A percentile compares a stretch with the other conserved stretches of the same genome.
Conservation (phyloP, 2,329 filamentous ascomycete species). For the Aspergillus neotritici region DNA sequence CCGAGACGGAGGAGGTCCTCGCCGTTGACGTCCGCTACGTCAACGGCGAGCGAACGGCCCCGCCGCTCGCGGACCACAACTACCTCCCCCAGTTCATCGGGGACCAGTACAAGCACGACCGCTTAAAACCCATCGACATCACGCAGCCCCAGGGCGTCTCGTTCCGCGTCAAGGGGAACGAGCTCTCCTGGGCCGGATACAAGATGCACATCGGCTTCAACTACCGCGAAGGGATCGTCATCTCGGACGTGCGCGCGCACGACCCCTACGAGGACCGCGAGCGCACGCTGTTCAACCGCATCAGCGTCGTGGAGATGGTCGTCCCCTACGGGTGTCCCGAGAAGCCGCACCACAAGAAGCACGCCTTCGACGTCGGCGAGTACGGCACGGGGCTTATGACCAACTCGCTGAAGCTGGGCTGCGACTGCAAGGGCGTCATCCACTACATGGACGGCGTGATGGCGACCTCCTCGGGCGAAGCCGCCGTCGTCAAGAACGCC, state of each 20-base stretch:
- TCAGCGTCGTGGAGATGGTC: constrained; percentile 26
- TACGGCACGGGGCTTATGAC: constrained; percentile 25
- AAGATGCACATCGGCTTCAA: constrained; percentile 45
- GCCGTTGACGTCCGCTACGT: constrained; percentile 16
- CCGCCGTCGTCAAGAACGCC: constrained; percentile 14
- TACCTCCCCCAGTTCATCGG: too few species aligned
- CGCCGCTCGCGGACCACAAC: too few species aligned
- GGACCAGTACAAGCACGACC: too few species aligned
- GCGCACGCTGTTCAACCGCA: constrained; percentile 27
- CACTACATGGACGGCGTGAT: constrained; percentile 26
- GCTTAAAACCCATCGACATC: constrained; percentile 19
- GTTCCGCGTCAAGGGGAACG: constrained; percentile 26
- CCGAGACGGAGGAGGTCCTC: constrained; percentile 24
- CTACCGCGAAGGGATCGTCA: constrained; percentile 50
- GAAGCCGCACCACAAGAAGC: constrained; percentile 25
- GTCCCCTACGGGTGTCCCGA: constrained; percentile 25
- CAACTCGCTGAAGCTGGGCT: constrained; percentile 25
- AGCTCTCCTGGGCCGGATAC: constrained; percentile 24
- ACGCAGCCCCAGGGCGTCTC: constrained; percentile 25
- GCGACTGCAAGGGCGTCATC: constrained; percentile 25
- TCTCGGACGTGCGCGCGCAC: constrained; percentile 42
- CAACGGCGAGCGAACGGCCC: too few species aligned
- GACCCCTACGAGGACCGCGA: constrained; percentile 25
- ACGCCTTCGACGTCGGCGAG: constrained; percentile 25
- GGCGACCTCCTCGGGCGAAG: constrained; percentile 20